phyloP scores from a whole-genome alignment of 331 rosid genomes.

The Pyracantha coccinea region DNA sequence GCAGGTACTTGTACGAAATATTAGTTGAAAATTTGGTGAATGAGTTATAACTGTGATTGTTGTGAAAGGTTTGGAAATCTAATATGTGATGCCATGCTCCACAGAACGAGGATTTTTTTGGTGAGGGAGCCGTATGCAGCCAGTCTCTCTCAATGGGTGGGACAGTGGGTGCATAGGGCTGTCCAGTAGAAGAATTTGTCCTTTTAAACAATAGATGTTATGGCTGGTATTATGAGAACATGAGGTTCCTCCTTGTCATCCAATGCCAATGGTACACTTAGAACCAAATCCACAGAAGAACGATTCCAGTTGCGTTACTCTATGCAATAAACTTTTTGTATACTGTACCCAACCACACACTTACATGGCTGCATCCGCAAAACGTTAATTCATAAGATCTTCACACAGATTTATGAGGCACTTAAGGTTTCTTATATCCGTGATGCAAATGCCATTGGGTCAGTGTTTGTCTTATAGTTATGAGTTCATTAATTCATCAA shows the following conservation, averaged over 20 bases:
- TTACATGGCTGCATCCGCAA: background rate
- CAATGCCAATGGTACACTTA: background rate
- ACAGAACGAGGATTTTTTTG: background rate
- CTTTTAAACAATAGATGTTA: background rate
- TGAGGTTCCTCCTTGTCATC: background rate
- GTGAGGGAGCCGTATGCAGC: background rate
- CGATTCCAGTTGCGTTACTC: background rate
- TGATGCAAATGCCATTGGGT: background rate
- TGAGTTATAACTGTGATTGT: background rate
- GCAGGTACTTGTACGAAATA: conserved; percentile 50
- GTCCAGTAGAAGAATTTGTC: background rate
- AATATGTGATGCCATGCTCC: background rate
- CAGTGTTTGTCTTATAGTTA: too few species aligned
- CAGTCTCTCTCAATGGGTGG: background rate
- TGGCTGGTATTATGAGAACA: background rate
- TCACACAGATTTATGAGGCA: background rate
- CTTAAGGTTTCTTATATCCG: background rate
- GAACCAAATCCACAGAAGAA: background rate
- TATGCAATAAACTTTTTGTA: background rate
- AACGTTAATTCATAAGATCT: background rate
- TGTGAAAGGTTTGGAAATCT: background rate
- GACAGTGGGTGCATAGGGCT: background rate
- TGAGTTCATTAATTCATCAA: background rate
- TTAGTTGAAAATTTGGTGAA: background rate
- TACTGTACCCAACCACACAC: background rate